Conservation (phyloP, 352 stramenopile genomes). For the Globisporangium middletonii region DNA sequence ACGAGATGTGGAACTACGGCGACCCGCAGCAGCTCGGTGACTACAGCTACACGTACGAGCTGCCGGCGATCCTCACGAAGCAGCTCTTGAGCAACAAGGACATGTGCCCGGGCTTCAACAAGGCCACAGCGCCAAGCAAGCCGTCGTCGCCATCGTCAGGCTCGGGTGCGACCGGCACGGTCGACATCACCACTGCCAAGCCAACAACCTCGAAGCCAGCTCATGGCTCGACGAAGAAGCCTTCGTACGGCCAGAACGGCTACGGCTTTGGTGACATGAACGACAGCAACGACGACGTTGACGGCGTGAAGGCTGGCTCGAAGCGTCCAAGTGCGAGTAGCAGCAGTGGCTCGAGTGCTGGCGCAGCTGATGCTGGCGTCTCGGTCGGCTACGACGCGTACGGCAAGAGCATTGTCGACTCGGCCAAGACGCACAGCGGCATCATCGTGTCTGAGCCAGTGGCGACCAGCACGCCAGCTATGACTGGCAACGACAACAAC, state of each 20-base stretch:
- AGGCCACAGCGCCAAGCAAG: slow-evolving; percentile 32
- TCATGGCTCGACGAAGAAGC: slow-evolving; percentile 17
- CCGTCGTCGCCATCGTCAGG: too few relatives aligned
- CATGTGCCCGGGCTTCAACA: slow-evolving; percentile 52
- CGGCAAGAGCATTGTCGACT: slow-evolving; percentile 23
- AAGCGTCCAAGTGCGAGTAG: slow-evolving; percentile 1
- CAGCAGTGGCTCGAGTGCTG: too few relatives aligned
- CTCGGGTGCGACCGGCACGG: slow-evolving; percentile 9
- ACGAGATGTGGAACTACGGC: slow-evolving; percentile 52
- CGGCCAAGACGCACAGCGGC: slow-evolving; percentile 42
- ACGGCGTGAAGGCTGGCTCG: slow-evolving; percentile 37
- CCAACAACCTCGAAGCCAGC: slow-evolving; percentile 8
- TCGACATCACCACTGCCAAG: slow-evolving; percentile 27
- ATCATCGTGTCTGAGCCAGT: slow-evolving; percentile 33
- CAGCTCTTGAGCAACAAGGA: slow-evolving; percentile 63
- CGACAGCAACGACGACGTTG: slow-evolving; percentile 26
- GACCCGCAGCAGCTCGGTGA: slow-evolving; percentile 58
- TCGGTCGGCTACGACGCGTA: slow-evolving; percentile 30
- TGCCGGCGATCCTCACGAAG: slow-evolving; percentile 47
- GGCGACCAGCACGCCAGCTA: neutral
- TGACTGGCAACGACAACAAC: slow-evolving; percentile 17
- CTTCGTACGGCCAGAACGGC: slow-evolving; percentile 10
- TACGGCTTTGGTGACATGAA: slow-evolving; percentile 45
- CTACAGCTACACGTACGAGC: slow-evolving; percentile 70
- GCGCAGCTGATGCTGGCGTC: too few relatives aligned